phyloP scores from a whole-genome alignment of 2,329 filamentous ascomycete species.

The Aspergillus caelatus region DNA sequence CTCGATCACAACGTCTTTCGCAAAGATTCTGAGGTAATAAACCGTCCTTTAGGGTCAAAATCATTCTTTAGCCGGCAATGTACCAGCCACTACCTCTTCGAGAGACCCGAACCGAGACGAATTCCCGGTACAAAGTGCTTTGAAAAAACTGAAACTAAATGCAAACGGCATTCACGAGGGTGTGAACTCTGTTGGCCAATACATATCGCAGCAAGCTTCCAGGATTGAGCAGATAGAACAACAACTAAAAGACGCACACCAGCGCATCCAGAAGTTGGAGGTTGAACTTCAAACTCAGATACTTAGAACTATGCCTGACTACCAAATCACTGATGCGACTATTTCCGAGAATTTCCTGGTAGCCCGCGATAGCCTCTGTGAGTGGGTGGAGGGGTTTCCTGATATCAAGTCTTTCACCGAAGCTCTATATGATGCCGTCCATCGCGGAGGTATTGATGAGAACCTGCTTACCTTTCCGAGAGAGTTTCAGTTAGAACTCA shows the following conservation, averaged over 20 bases:
- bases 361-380: slow-evolving; percentile 3
- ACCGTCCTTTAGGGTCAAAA: neutral
- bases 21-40: neutral
- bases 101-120: neutral
- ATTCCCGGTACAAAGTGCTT: neutral
- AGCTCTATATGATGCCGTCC: neutral
- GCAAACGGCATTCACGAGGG: neutral
- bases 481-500: neutral
- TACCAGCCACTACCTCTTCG: neutral
- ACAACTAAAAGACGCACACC: neutral
- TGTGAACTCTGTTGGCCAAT: neutral
- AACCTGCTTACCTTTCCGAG: neutral
- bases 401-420: neutral
- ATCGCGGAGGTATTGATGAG: neutral
- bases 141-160: neutral
- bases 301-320: neutral
- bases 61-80: neutral
- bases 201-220: neutral
- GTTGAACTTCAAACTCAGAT: neutral
- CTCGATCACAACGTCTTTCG: neutral
- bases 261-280: neutral
- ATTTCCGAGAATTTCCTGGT: neutral
- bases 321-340: slow-evolving; percentile 2
- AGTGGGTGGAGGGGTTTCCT: slow-evolving; percentile 7
- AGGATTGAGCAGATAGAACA: neutral